phyloP scores from a whole-genome alignment of 2,329 filamentous ascomycete species.

The Epichloe elymi region DNA sequence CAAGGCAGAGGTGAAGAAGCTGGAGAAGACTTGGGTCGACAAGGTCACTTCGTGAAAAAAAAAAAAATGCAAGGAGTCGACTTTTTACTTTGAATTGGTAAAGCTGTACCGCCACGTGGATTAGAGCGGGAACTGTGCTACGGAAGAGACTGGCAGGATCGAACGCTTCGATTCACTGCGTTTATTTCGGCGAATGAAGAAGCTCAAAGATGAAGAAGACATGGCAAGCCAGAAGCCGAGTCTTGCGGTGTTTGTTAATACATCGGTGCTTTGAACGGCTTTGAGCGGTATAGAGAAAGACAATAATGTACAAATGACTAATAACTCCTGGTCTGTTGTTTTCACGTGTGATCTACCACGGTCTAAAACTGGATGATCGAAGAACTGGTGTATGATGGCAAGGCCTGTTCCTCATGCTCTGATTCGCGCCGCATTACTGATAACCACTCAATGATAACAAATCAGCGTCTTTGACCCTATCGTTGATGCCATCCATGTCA shows the following conservation, averaged over 20 bases:
- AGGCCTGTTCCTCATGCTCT: too few relatives aligned
- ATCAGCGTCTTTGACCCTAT: too few relatives aligned
- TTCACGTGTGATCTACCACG: too few relatives aligned
- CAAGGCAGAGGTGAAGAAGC: slow-evolving; percentile 72
- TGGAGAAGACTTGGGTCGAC: slow-evolving; percentile 83
- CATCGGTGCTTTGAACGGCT: slow-evolving; percentile 13
- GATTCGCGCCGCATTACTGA: too few relatives aligned
- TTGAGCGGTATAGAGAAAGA: slow-evolving; percentile 17
- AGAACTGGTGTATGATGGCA: too few relatives aligned
- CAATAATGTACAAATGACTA: slow-evolving; percentile 12
- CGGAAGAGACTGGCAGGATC: neutral
- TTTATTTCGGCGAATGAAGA: neutral
- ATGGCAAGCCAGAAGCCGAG: too few relatives aligned
- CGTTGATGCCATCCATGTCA: too few relatives aligned
- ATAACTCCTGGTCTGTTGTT: too few relatives aligned
- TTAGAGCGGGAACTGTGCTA: neutral
- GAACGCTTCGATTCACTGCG: neutral
- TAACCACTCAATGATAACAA: too few relatives aligned
- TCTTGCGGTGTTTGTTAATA: slow-evolving; percentile 18
- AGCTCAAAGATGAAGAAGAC: neutral
- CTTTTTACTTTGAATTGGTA: neutral
- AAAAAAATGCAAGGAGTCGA: neutral
- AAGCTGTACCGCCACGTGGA: neutral
- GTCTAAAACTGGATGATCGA: too few relatives aligned
- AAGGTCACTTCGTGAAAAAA: slow-evolving; percentile 44